Evolutionary conservation across 2,329 filamentous ascomycete species (phyloP), one percentile per base, ranked within the genome.

Genomic region (Amesomyces nigricolor): DNA sequence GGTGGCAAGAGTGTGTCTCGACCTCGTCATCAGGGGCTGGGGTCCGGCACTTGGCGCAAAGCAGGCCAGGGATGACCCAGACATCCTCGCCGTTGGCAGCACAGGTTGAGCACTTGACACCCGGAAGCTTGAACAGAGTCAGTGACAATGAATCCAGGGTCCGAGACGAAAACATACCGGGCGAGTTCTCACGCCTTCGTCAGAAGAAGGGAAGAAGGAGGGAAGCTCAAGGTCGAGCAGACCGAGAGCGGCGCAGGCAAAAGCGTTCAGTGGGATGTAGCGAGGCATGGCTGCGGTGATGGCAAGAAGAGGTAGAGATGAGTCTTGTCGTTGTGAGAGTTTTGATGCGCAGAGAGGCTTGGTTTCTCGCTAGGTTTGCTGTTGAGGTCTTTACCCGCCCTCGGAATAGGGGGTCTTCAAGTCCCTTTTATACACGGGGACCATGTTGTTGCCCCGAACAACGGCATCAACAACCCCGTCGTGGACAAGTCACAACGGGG

Each of bases 41-140:
- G 4, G 57, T 62, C 9, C 49, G 47, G 54, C 62, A 63, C 19
- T 59, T 53, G 30, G 59, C 57, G 40, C 62, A 63, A 2, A 56
- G 43, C 5, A 60, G 56, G 4, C 62, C 61, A 3, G 61, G 61
- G 19, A 62, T 55, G 16, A 62, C 61, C 62, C 62, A 63, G 11
- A 62, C 58, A n/a, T 62, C 62, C n/a, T 51, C 42, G 5, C 62
- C 62, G 4, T 60, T 59, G 11, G 54, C 59, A 6, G 57, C 53
- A 10, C 62, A 63, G 5, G 53, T 60, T 1, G 19, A 4, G 40
- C 40, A 43, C 40, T 22, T 43, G 17, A 43, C 40, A 13, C 40
- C 40, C 10, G 40, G 40, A 7, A 42, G n/a, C 7, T 16, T 2
- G n/a, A 0, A 19, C 1, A 19, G 1, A 35, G 7, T 35, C 32